Evolutionary conservation across 1,284 basidiomycete species (phyloP), one percentile per base, ranked within the genome.

Genomic region (Ustilago bromivora): DNA sequence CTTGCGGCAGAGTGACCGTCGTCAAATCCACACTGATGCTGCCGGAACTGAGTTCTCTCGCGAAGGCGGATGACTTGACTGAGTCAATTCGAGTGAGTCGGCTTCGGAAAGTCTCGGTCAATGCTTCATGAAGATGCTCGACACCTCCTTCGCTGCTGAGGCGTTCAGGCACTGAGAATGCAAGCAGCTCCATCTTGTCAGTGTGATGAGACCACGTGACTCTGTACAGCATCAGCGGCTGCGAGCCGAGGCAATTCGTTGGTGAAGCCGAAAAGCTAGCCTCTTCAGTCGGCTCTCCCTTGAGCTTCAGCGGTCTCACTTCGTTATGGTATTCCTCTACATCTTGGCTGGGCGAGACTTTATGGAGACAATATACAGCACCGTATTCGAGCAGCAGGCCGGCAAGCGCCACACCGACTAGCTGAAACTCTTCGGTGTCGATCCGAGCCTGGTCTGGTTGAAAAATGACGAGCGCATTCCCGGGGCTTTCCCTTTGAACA

Each of bases 311-410:
- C 5, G 65, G 47, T n/a, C 31, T 54, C 7, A 72, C 57, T 10
- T 49, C 13, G 57, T 72, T 63, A 31, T 17, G 3, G 53, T 11
- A 35, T 40, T 23, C 28, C 15, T 12, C 3, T 23, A 40, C 38
- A n/a, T 1, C 49, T 32, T 6, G 15, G 2, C 23, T n/a, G 4
- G 53, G 9, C 15, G 15, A 9, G 13, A 43, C 32, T 38, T 72
- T 41, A 35, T 61, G 70, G n/a, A 72, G 38, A 36, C 57, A 61
- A 54, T 72, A 72, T 3, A 72, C 23, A 3, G 65, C 61, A 23
- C 65, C 65, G 28, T 72, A 72, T 41, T 72, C 70, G 2, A 72
- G 54, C 2, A 72, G 46, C 36, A 72, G 63, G 31, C 70, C 70
- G 2, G 70, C 65, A 11, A 72, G 34, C n/a, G 70, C 65, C 1